Base-by-base conservation (phyloP, 495 filamentous ascomycete species). In the Aspergillus incahuasiensis region DNA sequence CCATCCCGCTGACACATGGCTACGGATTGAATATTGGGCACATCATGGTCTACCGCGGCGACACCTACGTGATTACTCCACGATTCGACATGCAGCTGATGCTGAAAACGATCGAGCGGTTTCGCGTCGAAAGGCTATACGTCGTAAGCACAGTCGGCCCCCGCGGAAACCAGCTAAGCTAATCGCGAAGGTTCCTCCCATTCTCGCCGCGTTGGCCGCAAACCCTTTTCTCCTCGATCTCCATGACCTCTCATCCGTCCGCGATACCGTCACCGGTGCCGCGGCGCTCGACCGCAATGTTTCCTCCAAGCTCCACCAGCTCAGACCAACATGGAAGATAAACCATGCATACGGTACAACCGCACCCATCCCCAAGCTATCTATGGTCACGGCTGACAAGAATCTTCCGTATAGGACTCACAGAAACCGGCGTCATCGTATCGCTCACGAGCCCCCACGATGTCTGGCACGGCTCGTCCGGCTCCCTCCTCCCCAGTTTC, bases 51-150 rank as follows among this genome's bases (percentile, higher is more conserved):
- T 52, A 52, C 35, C 48, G 48, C 9, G 55, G 48, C 5, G 55
- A 57, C 21, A 28, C 28, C 6, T 34, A 52, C 21, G 52, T 57
- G 28, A 43, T 57, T n/a, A 35, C 39, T 16, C 55, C 48, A 15
- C 48, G 55, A 18, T 57, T 57, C 43, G 48, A 57, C 18, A 52
- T 57, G 48, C 48, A 52, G 20, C 15, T 52, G 18, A 57, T 57
- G 42, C 41, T 57, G 19, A 52, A 51, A 39, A 22, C 20, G 18
- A 52, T 57, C 8, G 28, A 42, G 19, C 30, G 52, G 18, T 57
- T 52, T 28, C 55, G 55, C 19, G 52, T 57, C 15, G 42, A 52
- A 16, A 21, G 48, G 13, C 25, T 57, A 28, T 57, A 57, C 38
- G 41, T 57, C 5, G 55, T 57, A n/a, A 13, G 55, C 13, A 21